Percentiles rank a stretch among this genome's conserved stretches.
phyloP scores from a whole-genome alignment of 805 yeast species.

The Diddensiella santjacobensis region DNA sequence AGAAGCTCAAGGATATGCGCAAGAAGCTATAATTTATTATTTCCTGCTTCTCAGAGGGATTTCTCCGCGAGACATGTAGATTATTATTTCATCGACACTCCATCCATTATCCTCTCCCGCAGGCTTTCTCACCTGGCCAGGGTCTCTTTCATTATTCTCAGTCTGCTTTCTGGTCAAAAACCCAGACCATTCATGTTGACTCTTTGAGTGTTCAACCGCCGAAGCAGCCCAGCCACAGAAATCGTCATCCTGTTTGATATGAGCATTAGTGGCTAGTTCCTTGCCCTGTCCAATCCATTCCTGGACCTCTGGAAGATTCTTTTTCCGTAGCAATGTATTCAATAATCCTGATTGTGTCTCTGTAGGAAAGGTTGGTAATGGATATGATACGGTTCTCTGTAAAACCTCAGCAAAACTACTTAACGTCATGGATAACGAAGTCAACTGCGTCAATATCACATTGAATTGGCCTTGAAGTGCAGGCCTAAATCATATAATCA shows the following conservation, averaged over 20 bases:
- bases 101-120: conserved; percentile 12
- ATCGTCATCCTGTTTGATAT: conserved; percentile 48
- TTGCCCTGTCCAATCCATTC: conserved; percentile 66
- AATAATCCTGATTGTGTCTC: conserved; percentile 77
- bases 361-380: conserved; percentile 80
- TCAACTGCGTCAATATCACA: conserved; percentile 76
- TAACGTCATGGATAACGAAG: conserved; percentile 68
- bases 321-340: conserved; percentile 81
- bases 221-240: conserved; percentile 66
- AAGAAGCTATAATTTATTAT: conserved; percentile 25
- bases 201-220: conserved; percentile 49
- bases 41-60: conserved; percentile 7
- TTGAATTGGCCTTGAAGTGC: conserved; percentile 80
- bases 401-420: conserved; percentile 57
- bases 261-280: conserved; percentile 32
- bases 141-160: conserved; percentile 28
- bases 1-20: conserved; percentile 59
- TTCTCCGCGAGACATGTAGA: conserved; percentile 21
- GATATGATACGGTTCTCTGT: conserved; percentile 70
- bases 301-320: conserved; percentile 84
- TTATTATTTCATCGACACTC: conserved; percentile 19
- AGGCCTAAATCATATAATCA: conserved; percentile 35
- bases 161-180: conserved; percentile 51
- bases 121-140: conserved; percentile 10
- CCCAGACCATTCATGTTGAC: conserved; percentile 60